phyloP scores from a whole-genome alignment of 805 yeast species.

The Candida maris region DNA sequence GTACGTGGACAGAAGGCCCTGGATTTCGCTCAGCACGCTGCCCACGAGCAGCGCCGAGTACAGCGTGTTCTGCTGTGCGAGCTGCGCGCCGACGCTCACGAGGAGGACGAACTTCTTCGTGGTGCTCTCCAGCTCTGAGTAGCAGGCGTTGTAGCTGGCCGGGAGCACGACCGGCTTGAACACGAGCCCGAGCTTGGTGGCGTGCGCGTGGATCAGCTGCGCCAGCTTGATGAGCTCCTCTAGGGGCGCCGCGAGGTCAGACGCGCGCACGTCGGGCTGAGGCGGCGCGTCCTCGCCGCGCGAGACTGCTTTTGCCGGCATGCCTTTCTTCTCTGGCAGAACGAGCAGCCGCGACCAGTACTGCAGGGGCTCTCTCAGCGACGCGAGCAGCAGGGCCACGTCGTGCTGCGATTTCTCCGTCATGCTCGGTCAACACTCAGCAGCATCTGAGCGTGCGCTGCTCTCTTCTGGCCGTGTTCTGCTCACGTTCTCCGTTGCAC shows the following conservation, averaged over 20 bases:
- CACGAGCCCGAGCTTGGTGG: constrained; percentile 71
- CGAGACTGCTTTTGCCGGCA: background rate
- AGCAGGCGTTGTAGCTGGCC: constrained; percentile 41
- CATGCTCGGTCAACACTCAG: constrained; percentile 3
- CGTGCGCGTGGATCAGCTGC: constrained; percentile 64
- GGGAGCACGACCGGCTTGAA: constrained; percentile 56
- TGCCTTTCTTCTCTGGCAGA: background rate
- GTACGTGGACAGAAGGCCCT: constrained; percentile 14
- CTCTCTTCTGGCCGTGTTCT: too few relatives aligned
- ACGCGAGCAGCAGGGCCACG: constrained; percentile 13
- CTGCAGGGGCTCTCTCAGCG: constrained; percentile 18
- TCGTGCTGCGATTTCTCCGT: constrained; percentile 13
- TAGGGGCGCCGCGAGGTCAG: constrained; percentile 41
- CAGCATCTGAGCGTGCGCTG: too few relatives aligned
- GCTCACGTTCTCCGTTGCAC: too few relatives aligned
- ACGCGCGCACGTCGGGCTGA: constrained; percentile 11
- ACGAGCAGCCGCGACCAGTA: constrained; percentile 17
- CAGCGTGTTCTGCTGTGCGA: constrained; percentile 34
- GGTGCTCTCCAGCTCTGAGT: constrained; percentile 43
- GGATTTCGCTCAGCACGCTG: constrained; percentile 29
- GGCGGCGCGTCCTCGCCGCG: background rate
- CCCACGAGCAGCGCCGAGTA: constrained; percentile 29
- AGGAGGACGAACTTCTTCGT: constrained; percentile 42
- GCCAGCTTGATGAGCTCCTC: constrained; percentile 58
- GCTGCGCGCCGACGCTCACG: constrained; percentile 42